phyloP scores from a whole-genome alignment of 2,329 filamentous ascomycete genomes.

The Cercospora sp. region DNA sequence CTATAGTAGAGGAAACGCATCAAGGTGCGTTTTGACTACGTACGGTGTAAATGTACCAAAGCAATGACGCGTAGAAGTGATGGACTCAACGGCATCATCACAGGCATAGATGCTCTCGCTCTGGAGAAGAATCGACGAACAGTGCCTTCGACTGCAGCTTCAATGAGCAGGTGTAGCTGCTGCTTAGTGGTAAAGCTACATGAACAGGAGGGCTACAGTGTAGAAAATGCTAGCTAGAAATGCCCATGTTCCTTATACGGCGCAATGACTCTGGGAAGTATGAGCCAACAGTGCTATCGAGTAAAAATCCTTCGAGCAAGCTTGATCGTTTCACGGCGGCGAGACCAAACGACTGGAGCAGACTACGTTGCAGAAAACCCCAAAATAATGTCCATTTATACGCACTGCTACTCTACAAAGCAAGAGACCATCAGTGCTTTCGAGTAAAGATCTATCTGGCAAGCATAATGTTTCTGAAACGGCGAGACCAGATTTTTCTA shows the following conservation, averaged over 20 bases:
- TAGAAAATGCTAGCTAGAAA: not conserved
- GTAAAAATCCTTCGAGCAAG: not conserved
- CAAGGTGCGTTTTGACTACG: not conserved
- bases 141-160: not conserved
- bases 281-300: not conserved
- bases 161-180: not conserved
- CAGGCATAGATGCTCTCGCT: not conserved
- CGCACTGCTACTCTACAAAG: too few relatives aligned
- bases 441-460: too few relatives aligned
- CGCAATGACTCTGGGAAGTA: not conserved
- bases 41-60: not conserved
- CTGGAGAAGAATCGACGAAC: not conserved
- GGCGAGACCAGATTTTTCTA: not conserved
- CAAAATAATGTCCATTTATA: not conserved
- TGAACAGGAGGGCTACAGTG: not conserved
- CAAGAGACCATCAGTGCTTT: too few relatives aligned
- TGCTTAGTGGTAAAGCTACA: not conserved
- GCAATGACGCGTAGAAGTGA: not conserved
- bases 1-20: not conserved
- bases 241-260: too few relatives aligned
- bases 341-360: not conserved
- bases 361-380: not conserved
- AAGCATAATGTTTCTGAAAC: too few relatives aligned
- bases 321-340: not conserved
- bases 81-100: not conserved